Conservation (phyloP, 352 stramenopile species). For the Lagenidium sp. region DNA sequence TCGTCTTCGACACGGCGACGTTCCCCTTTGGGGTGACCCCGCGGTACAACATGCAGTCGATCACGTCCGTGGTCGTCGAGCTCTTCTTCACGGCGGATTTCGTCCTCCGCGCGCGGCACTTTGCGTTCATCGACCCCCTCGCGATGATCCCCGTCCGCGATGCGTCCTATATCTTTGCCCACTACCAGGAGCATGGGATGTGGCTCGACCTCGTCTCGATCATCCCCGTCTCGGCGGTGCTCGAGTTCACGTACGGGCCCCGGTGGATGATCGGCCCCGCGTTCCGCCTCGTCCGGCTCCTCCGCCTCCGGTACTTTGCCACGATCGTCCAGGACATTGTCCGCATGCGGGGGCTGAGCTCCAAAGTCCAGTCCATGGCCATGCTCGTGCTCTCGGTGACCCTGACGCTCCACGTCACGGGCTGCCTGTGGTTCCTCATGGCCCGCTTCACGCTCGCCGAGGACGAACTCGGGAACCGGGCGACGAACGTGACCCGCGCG, state of each 20-base stretch:
- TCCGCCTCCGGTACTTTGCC: slow-evolving; percentile 40
- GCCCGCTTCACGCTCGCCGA: slow-evolving; percentile 38
- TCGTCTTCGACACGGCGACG: slow-evolving; percentile 49
- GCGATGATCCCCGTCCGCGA: slow-evolving; percentile 57
- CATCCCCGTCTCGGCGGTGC: slow-evolving; percentile 38
- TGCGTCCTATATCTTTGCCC: slow-evolving; percentile 50
- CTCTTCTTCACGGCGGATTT: slow-evolving; percentile 50
- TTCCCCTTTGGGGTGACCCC: slow-evolving; percentile 35
- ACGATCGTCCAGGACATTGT: slow-evolving; percentile 44
- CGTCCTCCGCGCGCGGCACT: slow-evolving; percentile 33
- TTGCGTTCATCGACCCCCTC: slow-evolving; percentile 60
- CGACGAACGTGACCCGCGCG: slow-evolving; percentile 19
- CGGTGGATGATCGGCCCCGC: slow-evolving; percentile 22
- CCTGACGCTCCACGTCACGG: slow-evolving; percentile 43
- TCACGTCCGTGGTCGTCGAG: slow-evolving; percentile 42
- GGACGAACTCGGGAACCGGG: slow-evolving; percentile 12
- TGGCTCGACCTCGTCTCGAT: slow-evolving; percentile 47
- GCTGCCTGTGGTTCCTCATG: slow-evolving; percentile 74
- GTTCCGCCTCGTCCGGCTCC: slow-evolving; percentile 35
- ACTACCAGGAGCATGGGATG: slow-evolving; percentile 43
- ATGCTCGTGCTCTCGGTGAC: slow-evolving; percentile 61
- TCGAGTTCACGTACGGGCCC: slow-evolving; percentile 26
- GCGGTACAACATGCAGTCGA: slow-evolving; percentile 33
- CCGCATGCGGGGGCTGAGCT: slow-evolving; percentile 44
- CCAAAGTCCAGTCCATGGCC: slow-evolving; percentile 39